Evolutionary conservation across 352 stramenopile genomes (phyloP), one percentile per base, ranked within the genome.

Genomic region (Pythium sp.): DNA sequence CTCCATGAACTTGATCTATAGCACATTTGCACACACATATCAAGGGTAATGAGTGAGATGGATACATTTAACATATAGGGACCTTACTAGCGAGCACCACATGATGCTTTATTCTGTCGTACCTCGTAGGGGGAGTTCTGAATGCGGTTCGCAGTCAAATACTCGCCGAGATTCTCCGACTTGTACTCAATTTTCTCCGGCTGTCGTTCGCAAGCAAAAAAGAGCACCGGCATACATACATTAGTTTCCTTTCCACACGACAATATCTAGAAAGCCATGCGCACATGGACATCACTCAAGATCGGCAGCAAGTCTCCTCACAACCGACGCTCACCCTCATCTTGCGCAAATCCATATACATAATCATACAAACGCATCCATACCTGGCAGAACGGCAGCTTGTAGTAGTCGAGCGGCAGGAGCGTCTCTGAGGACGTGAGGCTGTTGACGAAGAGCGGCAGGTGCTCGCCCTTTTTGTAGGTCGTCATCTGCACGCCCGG

Each of bases 141-240:
- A 71, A 99, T 99, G 63, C 97, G 93, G 75, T 99, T 98, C 22
- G 98, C 98, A 34, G 92, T 96, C 56, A 99, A 81, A 69, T 99
- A 99, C 80, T 99, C 97, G 58, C 98, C 98, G 58, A 99, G 80
- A 75, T 99, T 99, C 79, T 99, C 98, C 60, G 93, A 98, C 54
- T 98, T 98, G 84, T 98, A 98, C 79, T 98, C 90, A 26, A 96
- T 94, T 62, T 93, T 86, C 58, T 91, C 73, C 0, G 96, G 93
- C 78, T 92, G 68, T 20, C 20, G 30, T 24, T 41, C n/a, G 69
- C 24, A 57, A 9, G 38, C 3, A 57, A 58, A 2, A 55, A 3
- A 66, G 36, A 20, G 54, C 14, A 46, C 18, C 38, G 20, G 38
- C 30, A 32, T 32, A 32, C 30, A 46, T 14, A 53, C 7, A n/a